Evolutionary conservation across 371 early-diverging fungal species (phyloP), one percentile per base, ranked within the genome.

Genomic region (Mucor piriformis): DNA sequence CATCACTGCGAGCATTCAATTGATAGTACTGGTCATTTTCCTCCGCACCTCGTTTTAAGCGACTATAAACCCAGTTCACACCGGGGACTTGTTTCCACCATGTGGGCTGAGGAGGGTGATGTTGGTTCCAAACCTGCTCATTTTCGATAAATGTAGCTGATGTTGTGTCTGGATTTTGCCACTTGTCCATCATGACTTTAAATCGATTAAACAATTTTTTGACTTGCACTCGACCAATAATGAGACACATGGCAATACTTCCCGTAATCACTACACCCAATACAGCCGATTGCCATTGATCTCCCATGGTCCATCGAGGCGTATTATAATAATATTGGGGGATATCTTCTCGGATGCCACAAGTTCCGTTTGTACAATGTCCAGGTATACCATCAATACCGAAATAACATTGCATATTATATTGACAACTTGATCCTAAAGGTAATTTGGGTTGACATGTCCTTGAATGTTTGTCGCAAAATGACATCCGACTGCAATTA

Each of bases 401-500:
- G 54, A 65, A 70, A 35, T 66, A 70, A 42, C 80, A 79, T 18
- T 79, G 66, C 75, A 74, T 74, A 35, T 76, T 79, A 42, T 72
- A 50, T 12, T 63, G 40, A 53, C 80, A 79, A 10, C 48, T 48
- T 32, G 70, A 65, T 2, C 74, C 77, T 2, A 74, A 56, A 6
- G 60, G 58, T 7, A 72, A 56, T 52, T 79, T 79, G 13, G 80
- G 80, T 27, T 79, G 80, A 25, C 80, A 79, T 2, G 80, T 79
- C 15, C 55, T 58, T 2, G 71, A 69, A n/a, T 68, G 57, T 32
- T 54, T 57, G 56, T 79, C 80, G 43, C 80, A 79, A 43, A 71
- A 79, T 0, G 80, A 76, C 50, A 66, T 55, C 3, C 63, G 66
- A 40, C 73, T 79, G 54, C 80, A 79, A 35, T 79, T 79, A 40